Evolutionary conservation across 208 protist species (phyloP).

Genomic region (Blechomonas ayalai): DNA sequence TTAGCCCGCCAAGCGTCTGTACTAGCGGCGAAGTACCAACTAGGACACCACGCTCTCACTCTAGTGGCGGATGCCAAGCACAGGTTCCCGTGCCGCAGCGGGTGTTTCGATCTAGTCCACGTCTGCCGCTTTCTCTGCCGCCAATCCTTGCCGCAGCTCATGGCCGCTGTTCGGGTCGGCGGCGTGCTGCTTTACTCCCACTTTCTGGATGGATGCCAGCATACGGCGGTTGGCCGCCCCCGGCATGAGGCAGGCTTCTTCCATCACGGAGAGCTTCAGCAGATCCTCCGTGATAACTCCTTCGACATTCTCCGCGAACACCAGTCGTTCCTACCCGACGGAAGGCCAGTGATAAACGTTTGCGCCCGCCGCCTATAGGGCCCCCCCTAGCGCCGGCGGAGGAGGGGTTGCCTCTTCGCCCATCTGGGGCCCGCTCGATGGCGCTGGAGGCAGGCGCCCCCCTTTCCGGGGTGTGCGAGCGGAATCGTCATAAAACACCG

Average conservation of each 20-base stretch:
- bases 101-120: slow-evolving; percentile 28
- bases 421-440: too few species aligned
- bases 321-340: slow-evolving; percentile 14
- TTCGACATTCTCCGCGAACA: slow-evolving; percentile 11
- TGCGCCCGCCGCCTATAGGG: slow-evolving; percentile 11
- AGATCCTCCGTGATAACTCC: slow-evolving; percentile 5
- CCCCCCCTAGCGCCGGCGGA: too few species aligned
- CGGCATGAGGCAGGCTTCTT: slow-evolving; percentile 25
- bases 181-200: slow-evolving; percentile 44
- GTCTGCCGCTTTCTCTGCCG: slow-evolving; percentile 48
- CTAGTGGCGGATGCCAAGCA: slow-evolving; percentile 8
- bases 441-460: too few species aligned
- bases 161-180: slow-evolving; percentile 9
- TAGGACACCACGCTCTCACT: background rate
- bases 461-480: too few species aligned
- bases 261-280: slow-evolving; percentile 21
- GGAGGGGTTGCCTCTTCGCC: too few species aligned
- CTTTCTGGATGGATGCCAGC: slow-evolving; percentile 40
- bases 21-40: slow-evolving; percentile 5
- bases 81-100: slow-evolving; percentile 9
- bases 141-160: slow-evolving; percentile 9
- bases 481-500: too few species aligned
- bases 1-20: slow-evolving; percentile 11
- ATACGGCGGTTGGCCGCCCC: slow-evolving; percentile 20
- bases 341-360: slow-evolving; percentile 14